Base-by-base conservation (phyloP, 2,329 filamentous ascomycete species). In the Rutstroemia sp. region DNA sequence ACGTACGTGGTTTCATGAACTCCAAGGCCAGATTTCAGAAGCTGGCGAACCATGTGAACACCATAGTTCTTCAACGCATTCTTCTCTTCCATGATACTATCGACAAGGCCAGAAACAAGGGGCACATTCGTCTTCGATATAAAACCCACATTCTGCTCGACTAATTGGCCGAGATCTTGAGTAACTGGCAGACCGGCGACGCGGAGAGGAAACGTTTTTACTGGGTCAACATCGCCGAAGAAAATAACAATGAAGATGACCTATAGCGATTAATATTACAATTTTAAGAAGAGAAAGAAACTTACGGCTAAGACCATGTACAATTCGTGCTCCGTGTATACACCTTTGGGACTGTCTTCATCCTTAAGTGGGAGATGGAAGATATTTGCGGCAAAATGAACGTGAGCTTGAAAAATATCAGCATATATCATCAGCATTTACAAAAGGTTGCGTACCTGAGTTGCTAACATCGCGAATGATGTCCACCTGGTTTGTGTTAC, bases 201-300 rank as follows among this genome's bases (percentile, higher is more conserved):
- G 12, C 77, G 79, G 62, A 81, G 78, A 37, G 77, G 77, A 58
- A 88, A 73, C 3, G 78, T 83, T 71, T 83, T 86, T 62, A 77
- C 79, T 0, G 81, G 78, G 61, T 92, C 84, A 9, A 83, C 81
- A n/a, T 62, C 61, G 66, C 83, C 78, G 74, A 87, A 86, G 61
- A 88, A 76, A 66, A 78, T 79, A 76, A n/a, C 78, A 75, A 67
- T 84, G 88, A 55, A 90, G 79, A 21, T 83, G 76, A 0, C 84
- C 76, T 53, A 78, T 73, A 63, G 79, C 76, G 1, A 75, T 75
- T 68, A 42, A 14, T 78, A 74, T 46, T 7, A 4, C 44, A 18
- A 25, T 14, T 27, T 12, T 21, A 34, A 39, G 21, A 8, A 16
- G 4, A 6, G 7, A n/a, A 23, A 19, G n/a, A 8, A 10, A 51